phyloP scores from a whole-genome alignment of 192 early-diverging fungal species.

The Pilobolus umbonatus region DNA sequence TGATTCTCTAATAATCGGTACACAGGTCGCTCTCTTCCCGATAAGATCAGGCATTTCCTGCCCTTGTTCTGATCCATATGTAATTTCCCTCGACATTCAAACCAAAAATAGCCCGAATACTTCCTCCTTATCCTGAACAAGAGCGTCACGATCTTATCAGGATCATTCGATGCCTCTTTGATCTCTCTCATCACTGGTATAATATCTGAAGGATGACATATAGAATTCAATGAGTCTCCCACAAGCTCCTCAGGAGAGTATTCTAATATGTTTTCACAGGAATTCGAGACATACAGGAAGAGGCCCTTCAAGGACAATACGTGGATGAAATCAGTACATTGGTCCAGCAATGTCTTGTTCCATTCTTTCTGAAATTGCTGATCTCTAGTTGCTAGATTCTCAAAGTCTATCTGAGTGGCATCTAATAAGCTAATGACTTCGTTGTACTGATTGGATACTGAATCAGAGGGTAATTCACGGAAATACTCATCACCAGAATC shows the following conservation, averaged over 20 bases:
- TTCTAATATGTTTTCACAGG: slow-evolving; percentile 41
- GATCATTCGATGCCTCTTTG: slow-evolving; percentile 34
- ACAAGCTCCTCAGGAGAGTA: slow-evolving; percentile 50
- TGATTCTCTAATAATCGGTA: slow-evolving; percentile 23
- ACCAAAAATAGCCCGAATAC: slow-evolving; percentile 53
- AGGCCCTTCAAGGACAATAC: slow-evolving; percentile 59
- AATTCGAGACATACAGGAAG: slow-evolving; percentile 57
- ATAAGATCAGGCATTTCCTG: slow-evolving; percentile 58
- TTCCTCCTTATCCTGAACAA: slow-evolving; percentile 54
- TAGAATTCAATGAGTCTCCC: slow-evolving; percentile 48
- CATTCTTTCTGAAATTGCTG: slow-evolving; percentile 15
- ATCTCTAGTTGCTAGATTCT: neutral
- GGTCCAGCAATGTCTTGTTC: slow-evolving; percentile 45
- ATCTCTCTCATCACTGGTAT: slow-evolving; percentile 62
- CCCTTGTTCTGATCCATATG: slow-evolving; percentile 58
- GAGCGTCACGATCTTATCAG: slow-evolving; percentile 41
- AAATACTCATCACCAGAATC: slow-evolving; percentile 32
- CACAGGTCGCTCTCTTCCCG: slow-evolving; percentile 51
- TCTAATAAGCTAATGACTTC: slow-evolving; percentile 31
- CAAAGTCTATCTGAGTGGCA: slow-evolving; percentile 5
- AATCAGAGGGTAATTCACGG: slow-evolving; percentile 29
- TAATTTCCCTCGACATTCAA: slow-evolving; percentile 58
- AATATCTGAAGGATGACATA: slow-evolving; percentile 62
- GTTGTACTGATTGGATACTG: slow-evolving; percentile 26
- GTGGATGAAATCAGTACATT: slow-evolving; percentile 46